Evolutionary conservation across 2,329 filamentous ascomycete species (phyloP).

Genomic region (Lasiodiplodia sp.): DNA sequence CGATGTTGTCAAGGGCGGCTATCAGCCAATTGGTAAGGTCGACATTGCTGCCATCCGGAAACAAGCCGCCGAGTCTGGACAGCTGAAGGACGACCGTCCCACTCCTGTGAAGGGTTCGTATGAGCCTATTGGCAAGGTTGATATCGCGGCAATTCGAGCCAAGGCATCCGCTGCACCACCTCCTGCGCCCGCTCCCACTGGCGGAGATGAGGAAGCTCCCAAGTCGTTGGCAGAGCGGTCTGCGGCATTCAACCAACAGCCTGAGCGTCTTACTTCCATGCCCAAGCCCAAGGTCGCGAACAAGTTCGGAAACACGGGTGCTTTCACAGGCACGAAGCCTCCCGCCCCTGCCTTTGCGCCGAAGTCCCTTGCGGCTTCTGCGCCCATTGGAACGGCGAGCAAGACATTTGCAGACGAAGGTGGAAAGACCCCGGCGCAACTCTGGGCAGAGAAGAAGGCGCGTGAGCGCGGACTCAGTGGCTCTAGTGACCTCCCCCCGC

Average conservation of each 20-base stretch:
- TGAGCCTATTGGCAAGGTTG: constrained; percentile 93
- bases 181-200: constrained; percentile 51
- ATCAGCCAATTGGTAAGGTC: constrained; percentile 96
- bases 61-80: constrained; percentile 69
- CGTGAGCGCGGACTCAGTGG: constrained; percentile 70
- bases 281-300: constrained; percentile 96
- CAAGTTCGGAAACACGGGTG: constrained; percentile 76
- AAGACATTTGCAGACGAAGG: constrained; percentile 93
- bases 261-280: constrained; percentile 82
- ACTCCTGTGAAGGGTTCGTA: constrained; percentile 90
- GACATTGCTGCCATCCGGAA: constrained; percentile 90
- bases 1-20: constrained; percentile 82
- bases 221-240: constrained; percentile 78
- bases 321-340: constrained; percentile 88
- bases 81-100: constrained; percentile 75
- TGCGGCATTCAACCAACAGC: constrained; percentile 72
- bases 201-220: constrained; percentile 57
- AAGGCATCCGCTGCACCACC: constrained; percentile 68
- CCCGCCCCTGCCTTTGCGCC: constrained; percentile 76
- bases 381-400: constrained; percentile 80
- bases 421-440: constrained; percentile 94
- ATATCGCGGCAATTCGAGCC: constrained; percentile 91
- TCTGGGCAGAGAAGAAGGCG: constrained; percentile 98
- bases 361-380: constrained; percentile 65
- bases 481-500: constrained; percentile 56